These are phyloP conservation scores for Beauveria varroae DNA, from an alignment of 2,329 filamentous ascomycete genomes.

Conservation along the genomic window DNA sequence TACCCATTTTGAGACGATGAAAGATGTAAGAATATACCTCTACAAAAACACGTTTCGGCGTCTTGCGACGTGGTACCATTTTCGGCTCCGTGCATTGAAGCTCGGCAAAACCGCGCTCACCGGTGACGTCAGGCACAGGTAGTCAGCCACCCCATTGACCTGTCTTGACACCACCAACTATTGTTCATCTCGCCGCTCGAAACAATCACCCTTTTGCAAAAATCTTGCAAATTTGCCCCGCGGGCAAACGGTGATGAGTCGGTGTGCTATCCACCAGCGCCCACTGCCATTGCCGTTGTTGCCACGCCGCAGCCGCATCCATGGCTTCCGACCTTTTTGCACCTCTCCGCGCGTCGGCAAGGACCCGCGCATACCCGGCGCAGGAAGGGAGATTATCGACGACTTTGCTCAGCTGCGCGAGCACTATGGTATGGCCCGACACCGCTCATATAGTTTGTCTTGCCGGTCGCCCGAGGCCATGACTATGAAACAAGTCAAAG, in stretches of 20 bases:
- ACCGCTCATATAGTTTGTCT: background rate
- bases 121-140: background rate
- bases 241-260: background rate
- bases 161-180: background rate
- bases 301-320: background rate
- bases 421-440: slow-evolving; percentile 31
- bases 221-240: background rate
- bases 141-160: background rate
- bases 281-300: background rate
- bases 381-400: slow-evolving; percentile 35
- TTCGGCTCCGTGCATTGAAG: no score
- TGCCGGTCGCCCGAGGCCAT: no score
- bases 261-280: background rate
- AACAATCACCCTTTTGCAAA: no score
- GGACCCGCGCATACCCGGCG: slow-evolving; percentile 33
- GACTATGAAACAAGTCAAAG: background rate
- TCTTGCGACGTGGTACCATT: no score
- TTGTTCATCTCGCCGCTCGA: background rate
- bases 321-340: background rate
- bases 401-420: slow-evolving; percentile 39
- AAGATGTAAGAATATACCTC: background rate
- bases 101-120: background rate
- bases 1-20: background rate
- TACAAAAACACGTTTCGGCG: no score
- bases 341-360: slow-evolving; percentile 14